Evolutionary conservation across 306 rosid species (phyloP).

Genomic region (Astragalus membranaceus): DNA sequence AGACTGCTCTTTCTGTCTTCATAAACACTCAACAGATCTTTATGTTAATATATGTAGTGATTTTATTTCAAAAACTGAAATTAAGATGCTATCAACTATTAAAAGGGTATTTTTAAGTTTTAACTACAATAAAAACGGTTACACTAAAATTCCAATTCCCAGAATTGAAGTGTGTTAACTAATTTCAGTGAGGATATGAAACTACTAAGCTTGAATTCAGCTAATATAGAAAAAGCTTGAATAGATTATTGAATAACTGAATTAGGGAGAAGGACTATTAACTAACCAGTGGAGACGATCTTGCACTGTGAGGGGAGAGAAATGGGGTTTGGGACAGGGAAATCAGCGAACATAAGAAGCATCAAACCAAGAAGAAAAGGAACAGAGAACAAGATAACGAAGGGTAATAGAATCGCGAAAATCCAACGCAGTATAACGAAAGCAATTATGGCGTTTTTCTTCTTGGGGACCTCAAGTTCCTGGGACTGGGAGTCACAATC

Average conservation of each 20-base stretch:
- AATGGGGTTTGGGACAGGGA: conserved; percentile 49
- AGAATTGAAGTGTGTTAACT: neutral
- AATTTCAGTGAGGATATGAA: neutral
- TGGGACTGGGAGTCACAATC: conserved; percentile 41
- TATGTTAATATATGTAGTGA: too few relatives aligned
- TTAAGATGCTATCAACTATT: too few relatives aligned
- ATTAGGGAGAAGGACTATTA: neutral
- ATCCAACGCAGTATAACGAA: conserved; percentile 37
- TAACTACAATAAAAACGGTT: neutral
- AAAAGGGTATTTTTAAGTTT: too few relatives aligned
- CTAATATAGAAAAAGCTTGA: neutral
- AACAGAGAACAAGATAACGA: conserved; percentile 36
- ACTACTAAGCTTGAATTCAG: neutral
- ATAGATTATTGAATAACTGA: neutral
- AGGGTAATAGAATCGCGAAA: conserved; percentile 36
- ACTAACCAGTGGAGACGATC: conserved; percentile 71
- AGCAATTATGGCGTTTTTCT: neutral
- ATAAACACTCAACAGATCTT: too few relatives aligned
- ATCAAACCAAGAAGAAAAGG: conserved; percentile 42
- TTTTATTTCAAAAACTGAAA: too few relatives aligned
- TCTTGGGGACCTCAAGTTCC: conserved; percentile 9
- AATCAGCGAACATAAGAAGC: conserved; percentile 38
- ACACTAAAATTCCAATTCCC: neutral
- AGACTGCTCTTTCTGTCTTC: too few relatives aligned
- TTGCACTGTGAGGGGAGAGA: conserved; percentile 77